Conservation (phyloP, 371 early-diverging fungal genomes). For the Nematocida parisii region DNA sequence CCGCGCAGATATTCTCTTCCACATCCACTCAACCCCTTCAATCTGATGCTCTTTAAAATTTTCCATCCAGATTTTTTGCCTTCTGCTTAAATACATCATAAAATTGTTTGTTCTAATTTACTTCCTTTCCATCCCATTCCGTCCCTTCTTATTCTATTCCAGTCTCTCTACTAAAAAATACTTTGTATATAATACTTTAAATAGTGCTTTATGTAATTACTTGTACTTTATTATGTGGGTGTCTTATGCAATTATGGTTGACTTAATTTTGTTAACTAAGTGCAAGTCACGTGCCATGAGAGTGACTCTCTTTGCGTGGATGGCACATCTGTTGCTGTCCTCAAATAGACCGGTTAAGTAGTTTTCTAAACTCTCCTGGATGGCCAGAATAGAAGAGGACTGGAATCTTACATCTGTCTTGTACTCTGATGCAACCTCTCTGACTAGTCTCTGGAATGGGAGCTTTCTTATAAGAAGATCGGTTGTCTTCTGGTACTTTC, state of each 20-base stretch:
- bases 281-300: slow-evolving; percentile 83
- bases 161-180: background rate
- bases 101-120: background rate
- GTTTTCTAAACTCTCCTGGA: slow-evolving; percentile 96
- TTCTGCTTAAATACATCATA: background rate
- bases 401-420: slow-evolving; percentile 96
- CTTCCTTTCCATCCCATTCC: too few relatives aligned
- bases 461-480: slow-evolving; percentile 92
- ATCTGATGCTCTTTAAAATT: slow-evolving; percentile 76
- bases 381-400: slow-evolving; percentile 87
- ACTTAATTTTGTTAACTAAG: slow-evolving; percentile 79
- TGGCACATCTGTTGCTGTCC: slow-evolving; percentile 74
- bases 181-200: background rate
- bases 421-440: slow-evolving; percentile 77
- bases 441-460: slow-evolving; percentile 89
- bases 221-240: too few relatives aligned
- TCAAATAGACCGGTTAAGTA: slow-evolving; percentile 89
- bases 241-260: background rate
- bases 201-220: background rate
- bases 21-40: slow-evolving; percentile 81
- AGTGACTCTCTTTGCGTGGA: slow-evolving; percentile 87
- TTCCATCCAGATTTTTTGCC: slow-evolving; percentile 51
- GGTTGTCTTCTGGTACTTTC: slow-evolving; percentile 92
- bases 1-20: slow-evolving; percentile 66
- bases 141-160: background rate